These are phyloP conservation scores for Fusarium longipes DNA, from an alignment of 2,329 filamentous ascomycete species.

Conservation along the genomic window DNA sequence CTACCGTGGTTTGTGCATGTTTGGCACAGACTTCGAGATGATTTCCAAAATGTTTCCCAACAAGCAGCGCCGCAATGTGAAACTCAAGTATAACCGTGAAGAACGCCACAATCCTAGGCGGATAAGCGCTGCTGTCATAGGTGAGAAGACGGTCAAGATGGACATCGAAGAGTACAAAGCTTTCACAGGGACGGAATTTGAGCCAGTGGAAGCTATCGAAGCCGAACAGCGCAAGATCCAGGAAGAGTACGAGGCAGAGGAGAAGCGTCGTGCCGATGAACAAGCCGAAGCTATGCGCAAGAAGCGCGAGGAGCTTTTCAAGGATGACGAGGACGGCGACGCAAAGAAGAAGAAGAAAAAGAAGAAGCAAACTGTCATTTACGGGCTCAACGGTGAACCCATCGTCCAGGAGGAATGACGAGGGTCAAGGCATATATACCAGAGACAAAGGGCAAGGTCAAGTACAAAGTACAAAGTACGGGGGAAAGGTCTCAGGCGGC, in stretches of 20 bases:
- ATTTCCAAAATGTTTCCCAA: constrained; percentile 80
- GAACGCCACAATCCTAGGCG: constrained; percentile 73
- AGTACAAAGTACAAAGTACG: constrained; percentile 20
- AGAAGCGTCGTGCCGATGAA: constrained; percentile 58
- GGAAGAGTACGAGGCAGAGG: constrained; percentile 59
- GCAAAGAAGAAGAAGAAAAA: constrained; percentile 52
- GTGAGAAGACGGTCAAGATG: constrained; percentile 67
- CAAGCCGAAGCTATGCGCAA: constrained; percentile 60
- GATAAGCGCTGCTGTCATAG: constrained; percentile 72
- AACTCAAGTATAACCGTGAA: constrained; percentile 85
- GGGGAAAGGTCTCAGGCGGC: constrained; percentile 30
- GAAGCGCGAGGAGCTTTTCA: constrained; percentile 63
- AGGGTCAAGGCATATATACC: constrained; percentile 6
- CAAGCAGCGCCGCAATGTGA: constrained; percentile 78
- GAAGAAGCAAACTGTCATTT: constrained; percentile 51
- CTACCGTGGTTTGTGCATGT: constrained; percentile 79
- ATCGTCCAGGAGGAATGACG: constrained; percentile 44
- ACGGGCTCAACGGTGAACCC: constrained; percentile 54
- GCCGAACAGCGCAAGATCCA: constrained; percentile 63
- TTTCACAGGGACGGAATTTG: constrained; percentile 64
- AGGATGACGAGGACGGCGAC: constrained; percentile 51
- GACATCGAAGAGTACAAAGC: constrained; percentile 70
- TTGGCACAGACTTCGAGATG: constrained; percentile 86
- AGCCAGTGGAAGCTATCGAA: constrained; percentile 66
- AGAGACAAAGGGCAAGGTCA: constrained; percentile 12